Conservation (phyloP, 2,329 filamentous ascomycete genomes). For the Dothistroma septosporum region DNA sequence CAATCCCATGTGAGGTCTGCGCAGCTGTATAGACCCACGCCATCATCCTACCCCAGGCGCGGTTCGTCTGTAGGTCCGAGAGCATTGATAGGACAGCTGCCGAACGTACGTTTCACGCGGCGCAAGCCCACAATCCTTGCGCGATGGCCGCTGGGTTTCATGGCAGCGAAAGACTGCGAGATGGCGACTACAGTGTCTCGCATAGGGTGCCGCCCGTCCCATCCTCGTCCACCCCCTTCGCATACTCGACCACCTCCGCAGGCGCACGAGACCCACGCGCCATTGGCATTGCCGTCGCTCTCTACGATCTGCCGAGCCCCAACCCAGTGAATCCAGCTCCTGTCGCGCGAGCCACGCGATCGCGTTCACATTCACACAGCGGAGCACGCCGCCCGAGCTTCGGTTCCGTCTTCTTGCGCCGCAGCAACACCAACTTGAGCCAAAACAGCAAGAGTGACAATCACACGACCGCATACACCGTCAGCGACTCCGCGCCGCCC, state of each 20-base stretch:
- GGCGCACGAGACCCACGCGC: neutral
- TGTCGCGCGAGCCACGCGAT: constrained; percentile 1
- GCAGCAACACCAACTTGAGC: constrained; percentile 2
- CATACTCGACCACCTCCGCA: constrained; percentile 4
- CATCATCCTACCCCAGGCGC: neutral
- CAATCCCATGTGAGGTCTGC: neutral
- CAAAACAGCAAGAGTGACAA: neutral
- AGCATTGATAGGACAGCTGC: neutral
- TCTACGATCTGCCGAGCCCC: neutral
- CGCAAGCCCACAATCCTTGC: neutral
- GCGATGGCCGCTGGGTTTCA: constrained; percentile 19
- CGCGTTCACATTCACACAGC: constrained; percentile 4
- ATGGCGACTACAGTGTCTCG: constrained; percentile 23
- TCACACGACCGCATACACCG: constrained; percentile 4
- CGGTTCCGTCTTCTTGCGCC: neutral
- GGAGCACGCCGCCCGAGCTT: constrained; percentile 6
- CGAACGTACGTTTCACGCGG: neutral
- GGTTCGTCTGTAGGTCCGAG: neutral
- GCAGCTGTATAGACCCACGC: neutral
- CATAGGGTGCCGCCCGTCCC: constrained; percentile 20
- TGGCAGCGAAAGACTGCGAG: constrained; percentile 16
- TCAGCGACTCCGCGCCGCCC: constrained; percentile 9
- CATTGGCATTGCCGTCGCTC: constrained; percentile 1
- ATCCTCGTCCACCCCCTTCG: neutral
- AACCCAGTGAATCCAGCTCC: neutral